phyloP scores from a whole-genome alignment of 768 basidiomycete species.

The Favolaschia claudopus region DNA sequence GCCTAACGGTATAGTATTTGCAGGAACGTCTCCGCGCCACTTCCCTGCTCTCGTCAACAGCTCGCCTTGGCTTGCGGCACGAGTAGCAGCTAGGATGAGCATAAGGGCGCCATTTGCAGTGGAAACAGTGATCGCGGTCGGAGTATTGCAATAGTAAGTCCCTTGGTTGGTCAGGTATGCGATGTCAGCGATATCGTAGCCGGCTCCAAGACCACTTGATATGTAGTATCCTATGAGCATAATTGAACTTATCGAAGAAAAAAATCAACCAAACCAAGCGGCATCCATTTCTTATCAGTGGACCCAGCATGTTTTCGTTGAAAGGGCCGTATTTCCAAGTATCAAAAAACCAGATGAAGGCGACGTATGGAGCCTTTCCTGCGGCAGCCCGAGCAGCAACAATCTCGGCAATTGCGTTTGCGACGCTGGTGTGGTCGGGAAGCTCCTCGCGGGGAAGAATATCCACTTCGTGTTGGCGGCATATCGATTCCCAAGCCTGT shows the following conservation, averaged over 20 bases:
- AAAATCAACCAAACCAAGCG: not conserved
- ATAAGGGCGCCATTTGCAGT: conserved; percentile 31
- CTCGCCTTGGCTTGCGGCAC: conserved; percentile 25
- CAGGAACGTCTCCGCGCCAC: conserved; percentile 25
- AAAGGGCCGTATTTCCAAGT: conserved; percentile 1
- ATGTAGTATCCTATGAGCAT: conserved; percentile 1
- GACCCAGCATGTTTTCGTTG: conserved; percentile 20
- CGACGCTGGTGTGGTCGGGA: not conserved
- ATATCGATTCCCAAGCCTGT: conserved; percentile 16
- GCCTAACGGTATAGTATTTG: conserved; percentile 10
- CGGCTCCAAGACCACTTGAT: conserved; percentile 21
- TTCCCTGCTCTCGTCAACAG: conserved; percentile 24
- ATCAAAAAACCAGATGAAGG: conserved; percentile 25
- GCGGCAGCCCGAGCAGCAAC: conserved; percentile 16
- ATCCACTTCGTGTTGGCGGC: conserved; percentile 18
- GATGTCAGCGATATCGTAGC: conserved; percentile 24
- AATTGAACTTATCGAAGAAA: not conserved
- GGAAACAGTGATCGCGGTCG: conserved; percentile 24
- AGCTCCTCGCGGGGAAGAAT: conserved; percentile 9
- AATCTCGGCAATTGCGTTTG: conserved; percentile 11
- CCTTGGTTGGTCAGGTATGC: conserved; percentile 25
- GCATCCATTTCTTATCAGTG: conserved; percentile 18
- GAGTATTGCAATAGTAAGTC: conserved; percentile 31
- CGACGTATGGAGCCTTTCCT: conserved; percentile 15
- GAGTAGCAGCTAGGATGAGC: conserved; percentile 29